Evolutionary conservation across 1,284 basidiomycete genomes (phyloP).

Genomic region (Cutaneotrichosporon mucoides): DNA sequence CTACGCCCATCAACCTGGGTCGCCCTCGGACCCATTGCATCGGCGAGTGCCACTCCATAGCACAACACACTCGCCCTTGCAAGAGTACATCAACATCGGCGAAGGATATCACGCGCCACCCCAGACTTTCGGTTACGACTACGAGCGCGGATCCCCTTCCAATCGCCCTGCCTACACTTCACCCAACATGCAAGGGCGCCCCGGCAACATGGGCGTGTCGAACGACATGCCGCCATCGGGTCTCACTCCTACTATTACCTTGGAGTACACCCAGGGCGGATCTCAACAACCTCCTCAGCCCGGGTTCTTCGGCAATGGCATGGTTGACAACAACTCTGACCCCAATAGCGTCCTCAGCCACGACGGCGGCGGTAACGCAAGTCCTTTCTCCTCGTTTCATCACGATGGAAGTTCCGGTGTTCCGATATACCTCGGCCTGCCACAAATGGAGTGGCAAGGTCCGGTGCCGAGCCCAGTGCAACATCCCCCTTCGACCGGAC

Average conservation of each 20-base stretch:
- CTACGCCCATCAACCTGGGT: conserved; percentile 6
- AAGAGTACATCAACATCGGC: conserved; percentile 3
- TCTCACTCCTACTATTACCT: background rate
- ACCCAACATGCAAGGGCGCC: background rate
- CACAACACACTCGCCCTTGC: background rate
- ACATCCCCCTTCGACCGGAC: background rate
- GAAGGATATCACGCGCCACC: background rate
- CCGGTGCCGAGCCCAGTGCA: background rate
- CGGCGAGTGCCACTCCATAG: background rate
- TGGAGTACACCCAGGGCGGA: conserved; percentile 5
- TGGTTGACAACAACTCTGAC: background rate
- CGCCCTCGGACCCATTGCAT: conserved; percentile 2
- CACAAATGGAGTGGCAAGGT: conserved; percentile 7
- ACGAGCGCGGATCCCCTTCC: background rate
- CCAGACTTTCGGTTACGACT: conserved; percentile 2
- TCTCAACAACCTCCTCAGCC: conserved; percentile 1
- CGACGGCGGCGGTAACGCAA: background rate
- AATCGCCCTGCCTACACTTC: background rate
- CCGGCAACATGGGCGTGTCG: background rate
- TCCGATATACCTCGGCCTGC: conserved; percentile 5
- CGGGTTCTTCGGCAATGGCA: background rate
- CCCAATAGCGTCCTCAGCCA: background rate
- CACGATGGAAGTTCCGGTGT: background rate
- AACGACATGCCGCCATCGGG: background rate
- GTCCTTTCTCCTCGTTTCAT: background rate